Conservation (phyloP, 139 green algal genomes). For the Chlamydomonas urium region DNA sequence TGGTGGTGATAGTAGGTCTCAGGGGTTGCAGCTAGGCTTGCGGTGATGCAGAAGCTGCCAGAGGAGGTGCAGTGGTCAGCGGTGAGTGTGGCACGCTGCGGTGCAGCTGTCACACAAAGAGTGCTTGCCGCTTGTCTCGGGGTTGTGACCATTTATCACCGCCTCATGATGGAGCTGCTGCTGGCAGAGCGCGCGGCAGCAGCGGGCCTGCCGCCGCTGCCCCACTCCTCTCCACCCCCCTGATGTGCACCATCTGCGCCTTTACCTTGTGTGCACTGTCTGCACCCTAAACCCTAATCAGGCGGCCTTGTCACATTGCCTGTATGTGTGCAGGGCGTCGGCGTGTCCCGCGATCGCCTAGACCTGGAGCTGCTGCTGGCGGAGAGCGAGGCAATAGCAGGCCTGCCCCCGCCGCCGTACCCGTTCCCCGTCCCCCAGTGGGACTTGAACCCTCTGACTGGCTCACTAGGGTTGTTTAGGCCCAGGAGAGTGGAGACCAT, state of each 20-base stretch:
- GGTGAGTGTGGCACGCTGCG: too few relatives aligned
- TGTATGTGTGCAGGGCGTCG: constrained; percentile 26
- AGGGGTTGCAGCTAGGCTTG: too few relatives aligned
- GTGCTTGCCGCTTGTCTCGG: background rate
- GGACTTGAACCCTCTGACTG: constrained; percentile 7
- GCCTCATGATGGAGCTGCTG: constrained; percentile 48
- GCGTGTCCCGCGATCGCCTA: constrained; percentile 43
- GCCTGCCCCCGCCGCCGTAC: constrained; percentile 30
- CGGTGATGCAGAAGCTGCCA: constrained; percentile 24
- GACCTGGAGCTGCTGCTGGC: constrained; percentile 49
- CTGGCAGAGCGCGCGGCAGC: constrained; percentile 45
- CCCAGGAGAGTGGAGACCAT: constrained; percentile 40
- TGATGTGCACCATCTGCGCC: constrained; percentile 6
- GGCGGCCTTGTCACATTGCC: background rate
- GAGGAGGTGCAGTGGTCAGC: constrained; percentile 34
- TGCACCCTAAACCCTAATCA: background rate
- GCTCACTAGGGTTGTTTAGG: constrained; percentile 18
- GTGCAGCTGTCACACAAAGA: background rate
- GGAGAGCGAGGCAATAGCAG: constrained; percentile 42
- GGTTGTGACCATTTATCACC: constrained; percentile 4
- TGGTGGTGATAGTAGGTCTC: too few relatives aligned
- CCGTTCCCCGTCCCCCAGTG: constrained; percentile 32
- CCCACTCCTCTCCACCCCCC: constrained; percentile 28
- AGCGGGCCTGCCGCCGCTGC: constrained; percentile 30
- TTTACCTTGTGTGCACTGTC: background rate